Evolutionary conservation across 306 rosid genomes (phyloP).

Genomic region (Cucurbita ficifolia): DNA sequence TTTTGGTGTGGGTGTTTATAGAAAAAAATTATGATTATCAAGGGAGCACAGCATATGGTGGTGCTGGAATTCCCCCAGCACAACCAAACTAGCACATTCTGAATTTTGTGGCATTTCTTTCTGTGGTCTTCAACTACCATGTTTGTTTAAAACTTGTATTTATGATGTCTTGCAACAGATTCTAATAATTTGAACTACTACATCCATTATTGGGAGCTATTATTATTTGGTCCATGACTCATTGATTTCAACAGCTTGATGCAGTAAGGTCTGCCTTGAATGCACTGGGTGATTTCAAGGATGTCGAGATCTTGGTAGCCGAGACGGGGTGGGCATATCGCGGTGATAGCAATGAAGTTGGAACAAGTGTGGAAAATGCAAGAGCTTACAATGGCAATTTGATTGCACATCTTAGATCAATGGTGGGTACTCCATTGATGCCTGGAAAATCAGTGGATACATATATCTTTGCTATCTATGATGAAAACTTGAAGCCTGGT

Average conservation of each 20-base stretch:
- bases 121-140: background rate
- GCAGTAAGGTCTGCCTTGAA: constrained; percentile 66
- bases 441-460: constrained; percentile 83
- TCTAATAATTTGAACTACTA: background rate
- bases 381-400: constrained; percentile 77
- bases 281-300: constrained; percentile 34
- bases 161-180: background rate
- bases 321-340: constrained; percentile 92
- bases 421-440: constrained; percentile 85
- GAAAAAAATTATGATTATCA: background rate
- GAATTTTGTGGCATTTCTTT: background rate
- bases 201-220: background rate
- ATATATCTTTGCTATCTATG: constrained; percentile 65
- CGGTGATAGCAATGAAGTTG: constrained; percentile 65
- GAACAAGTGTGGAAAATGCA: constrained; percentile 66
- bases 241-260: constrained; percentile 48
- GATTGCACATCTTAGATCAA: constrained; percentile 64
- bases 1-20: background rate
- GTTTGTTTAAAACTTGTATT: background rate
- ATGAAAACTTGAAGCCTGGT: constrained; percentile 66
- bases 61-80: background rate
- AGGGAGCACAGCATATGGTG: background rate
- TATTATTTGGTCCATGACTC: background rate
- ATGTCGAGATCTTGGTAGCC: constrained; percentile 59
- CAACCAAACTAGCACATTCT: background rate